phyloP scores from a whole-genome alignment of 495 filamentous ascomycete species.

The Lasiosphaeria ovina region DNA sequence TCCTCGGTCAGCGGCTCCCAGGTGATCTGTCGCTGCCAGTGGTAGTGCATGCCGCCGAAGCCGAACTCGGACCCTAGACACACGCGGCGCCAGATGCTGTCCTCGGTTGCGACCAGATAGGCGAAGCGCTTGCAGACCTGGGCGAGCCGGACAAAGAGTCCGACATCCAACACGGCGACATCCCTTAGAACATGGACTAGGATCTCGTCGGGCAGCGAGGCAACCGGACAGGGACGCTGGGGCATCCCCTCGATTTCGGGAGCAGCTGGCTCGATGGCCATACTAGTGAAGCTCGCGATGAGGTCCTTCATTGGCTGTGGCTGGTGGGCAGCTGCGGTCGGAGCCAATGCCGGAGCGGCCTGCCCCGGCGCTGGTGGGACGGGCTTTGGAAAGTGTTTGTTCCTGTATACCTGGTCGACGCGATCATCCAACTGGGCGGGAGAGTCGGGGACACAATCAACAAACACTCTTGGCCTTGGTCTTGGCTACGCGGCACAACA shows the following conservation, averaged over 20 bases:
- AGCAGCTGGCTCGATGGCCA: conserved; percentile 58
- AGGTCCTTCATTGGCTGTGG: conserved; percentile 60
- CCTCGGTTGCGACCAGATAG: conserved; percentile 79
- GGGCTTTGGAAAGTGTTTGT: conserved; percentile 78
- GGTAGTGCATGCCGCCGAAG: conserved; percentile 81
- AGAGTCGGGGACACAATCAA: neutral
- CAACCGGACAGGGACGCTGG: conserved; percentile 72
- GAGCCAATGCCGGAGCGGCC: neutral
- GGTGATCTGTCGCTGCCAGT: conserved; percentile 62
- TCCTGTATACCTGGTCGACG: conserved; percentile 82
- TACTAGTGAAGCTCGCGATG: conserved; percentile 67
- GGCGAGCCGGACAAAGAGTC: conserved; percentile 72
- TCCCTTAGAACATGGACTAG: conserved; percentile 59
- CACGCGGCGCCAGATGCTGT: conserved; percentile 83
- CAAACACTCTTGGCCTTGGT: conserved; percentile 7
- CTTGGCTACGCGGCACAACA: neutral
- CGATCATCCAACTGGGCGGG: conserved; percentile 66
- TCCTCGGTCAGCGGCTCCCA: conserved; percentile 55
- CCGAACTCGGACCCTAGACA: conserved; percentile 69
- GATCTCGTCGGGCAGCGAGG: conserved; percentile 76
- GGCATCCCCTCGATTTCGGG: conserved; percentile 62
- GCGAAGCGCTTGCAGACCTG: conserved; percentile 85
- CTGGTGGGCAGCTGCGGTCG: neutral
- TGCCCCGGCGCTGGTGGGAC: conserved; percentile 24
- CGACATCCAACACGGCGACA: conserved; percentile 73